These are phyloP conservation scores for Ophiocordyceps camponoti-saundersi DNA, from an alignment of 2,329 filamentous ascomycete species.

Conservation along the genomic window DNA sequence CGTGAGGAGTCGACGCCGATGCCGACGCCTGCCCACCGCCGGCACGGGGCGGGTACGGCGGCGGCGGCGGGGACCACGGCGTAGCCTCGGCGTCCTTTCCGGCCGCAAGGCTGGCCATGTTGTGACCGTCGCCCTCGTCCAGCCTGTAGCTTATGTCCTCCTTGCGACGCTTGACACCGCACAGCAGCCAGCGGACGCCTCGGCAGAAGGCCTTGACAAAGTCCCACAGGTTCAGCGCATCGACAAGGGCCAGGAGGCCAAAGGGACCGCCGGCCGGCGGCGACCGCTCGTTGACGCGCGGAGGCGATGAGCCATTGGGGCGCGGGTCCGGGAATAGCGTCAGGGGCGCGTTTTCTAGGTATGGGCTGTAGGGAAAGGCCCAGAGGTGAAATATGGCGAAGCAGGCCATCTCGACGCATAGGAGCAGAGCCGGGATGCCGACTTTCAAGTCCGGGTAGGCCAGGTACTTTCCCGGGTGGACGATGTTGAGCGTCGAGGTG, in stretches of 20 bases:
- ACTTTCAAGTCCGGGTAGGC: constrained; percentile 64
- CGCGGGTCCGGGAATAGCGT: constrained; percentile 31
- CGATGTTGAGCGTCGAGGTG: constrained; percentile 43
- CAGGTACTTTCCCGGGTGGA: constrained; percentile 40
- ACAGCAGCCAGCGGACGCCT: constrained; percentile 65
- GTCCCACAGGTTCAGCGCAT: constrained; percentile 71
- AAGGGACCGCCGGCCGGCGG: constrained; percentile 46
- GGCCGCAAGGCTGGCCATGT: constrained; percentile 20
- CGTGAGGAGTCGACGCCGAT: constrained; percentile 8
- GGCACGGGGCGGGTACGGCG: not conserved
- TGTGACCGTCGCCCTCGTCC: constrained; percentile 12
- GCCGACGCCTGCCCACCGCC: not conserved
- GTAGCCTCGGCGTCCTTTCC: constrained; percentile 4
- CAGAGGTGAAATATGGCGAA: constrained; percentile 67
- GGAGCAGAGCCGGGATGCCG: constrained; percentile 59
- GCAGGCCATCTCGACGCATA: constrained; percentile 72
- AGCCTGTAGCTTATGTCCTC: constrained; percentile 31
- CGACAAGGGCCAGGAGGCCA: constrained; percentile 46
- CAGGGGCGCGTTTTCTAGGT: constrained; percentile 29
- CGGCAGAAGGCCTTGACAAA: constrained; percentile 64
- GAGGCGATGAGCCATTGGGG: constrained; percentile 18
- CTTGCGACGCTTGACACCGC: constrained; percentile 47
- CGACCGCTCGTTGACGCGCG: constrained; percentile 24
- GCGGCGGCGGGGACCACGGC: not conserved
- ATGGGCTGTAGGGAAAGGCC: constrained; percentile 65